Evolutionary conservation across 1,284 basidiomycete species (phyloP).

Genomic region (Neolentinus lepideus): DNA sequence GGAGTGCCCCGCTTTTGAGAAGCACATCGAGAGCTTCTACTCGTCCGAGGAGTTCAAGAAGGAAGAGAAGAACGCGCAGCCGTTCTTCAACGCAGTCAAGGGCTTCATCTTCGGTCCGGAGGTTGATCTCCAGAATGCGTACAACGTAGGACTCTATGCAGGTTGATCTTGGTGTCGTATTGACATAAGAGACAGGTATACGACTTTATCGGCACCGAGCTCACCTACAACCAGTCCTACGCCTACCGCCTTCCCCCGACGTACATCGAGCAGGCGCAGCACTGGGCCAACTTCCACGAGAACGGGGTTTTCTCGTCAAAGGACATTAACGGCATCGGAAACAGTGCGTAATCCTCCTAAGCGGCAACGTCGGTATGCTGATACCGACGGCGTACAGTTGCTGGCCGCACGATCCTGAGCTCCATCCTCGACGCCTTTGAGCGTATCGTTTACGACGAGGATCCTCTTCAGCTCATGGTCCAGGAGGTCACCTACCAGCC

Average conservation of each 20-base stretch:
- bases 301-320: conserved; percentile 65
- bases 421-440: conserved; percentile 65
- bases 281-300: conserved; percentile 75
- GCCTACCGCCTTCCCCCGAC: conserved; percentile 66
- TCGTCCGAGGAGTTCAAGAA: conserved; percentile 59
- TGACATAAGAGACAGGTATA: conserved; percentile 42
- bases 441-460: conserved; percentile 70
- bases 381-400: conserved; percentile 38
- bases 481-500: conserved; percentile 79
- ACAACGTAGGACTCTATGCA: conserved; percentile 46
- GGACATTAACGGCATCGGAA: conserved; percentile 60
- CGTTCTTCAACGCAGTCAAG: conserved; percentile 59
- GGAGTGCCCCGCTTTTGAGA: conserved; percentile 58
- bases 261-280: conserved; percentile 61
- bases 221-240: conserved; percentile 75
- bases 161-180: background rate
- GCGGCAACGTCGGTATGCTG: background rate
- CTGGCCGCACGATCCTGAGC: conserved; percentile 71
- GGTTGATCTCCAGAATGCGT: conserved; percentile 65
- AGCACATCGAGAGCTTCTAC: conserved; percentile 52
- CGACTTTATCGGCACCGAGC: conserved; percentile 71
- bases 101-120: conserved; percentile 68
- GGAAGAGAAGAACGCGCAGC: conserved; percentile 41
- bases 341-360: conserved; percentile 40
- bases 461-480: conserved; percentile 72